Conservation (phyloP, 176 grass and related monocot species). For the Avena insularis region DNA sequence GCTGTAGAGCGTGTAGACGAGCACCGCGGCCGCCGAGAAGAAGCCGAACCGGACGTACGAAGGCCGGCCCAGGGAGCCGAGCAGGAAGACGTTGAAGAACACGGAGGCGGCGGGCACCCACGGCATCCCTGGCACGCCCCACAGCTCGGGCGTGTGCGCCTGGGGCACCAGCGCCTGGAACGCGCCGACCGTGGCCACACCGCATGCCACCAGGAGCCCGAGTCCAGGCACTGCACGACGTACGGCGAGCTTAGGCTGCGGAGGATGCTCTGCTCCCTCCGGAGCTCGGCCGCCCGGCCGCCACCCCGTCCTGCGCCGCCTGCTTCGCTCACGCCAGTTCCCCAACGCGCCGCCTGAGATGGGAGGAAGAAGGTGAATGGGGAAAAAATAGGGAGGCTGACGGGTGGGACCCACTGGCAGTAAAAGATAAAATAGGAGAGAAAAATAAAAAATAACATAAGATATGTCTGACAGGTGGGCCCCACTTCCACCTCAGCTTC, state of each 20-base stretch:
- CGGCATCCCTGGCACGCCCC: constrained; percentile 95
- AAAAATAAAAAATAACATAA: too few relatives aligned
- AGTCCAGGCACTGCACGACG: constrained; percentile 44
- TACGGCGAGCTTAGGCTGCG: constrained; percentile 13
- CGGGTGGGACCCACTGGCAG: too few relatives aligned
- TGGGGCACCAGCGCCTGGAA: constrained; percentile 81
- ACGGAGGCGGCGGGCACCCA: constrained; percentile 87
- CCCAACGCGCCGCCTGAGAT: too few relatives aligned
- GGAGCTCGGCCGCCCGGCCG: constrained; percentile 17
- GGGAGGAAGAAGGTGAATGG: too few relatives aligned
- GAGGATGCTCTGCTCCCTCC: constrained; percentile 44
- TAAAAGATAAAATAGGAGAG: too few relatives aligned
- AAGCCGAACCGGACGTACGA: constrained; percentile 80
- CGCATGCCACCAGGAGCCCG: constrained; percentile 54
- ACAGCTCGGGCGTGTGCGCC: constrained; percentile 59
- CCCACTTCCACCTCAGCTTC: too few relatives aligned
- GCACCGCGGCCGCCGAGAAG: constrained; percentile 61
- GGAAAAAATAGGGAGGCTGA: too few relatives aligned
- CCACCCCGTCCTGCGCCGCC: neutral
- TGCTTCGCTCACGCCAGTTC: too few relatives aligned
- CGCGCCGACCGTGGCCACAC: constrained; percentile 44
- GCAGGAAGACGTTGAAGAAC: constrained; percentile 90
- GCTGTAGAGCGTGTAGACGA: constrained; percentile 83
- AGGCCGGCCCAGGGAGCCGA: constrained; percentile 66
- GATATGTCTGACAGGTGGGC: too few relatives aligned